These are phyloP conservation scores for Phytophthora idaei DNA, from an alignment of 352 stramenopile genomes.

Conservation along the genomic window DNA sequence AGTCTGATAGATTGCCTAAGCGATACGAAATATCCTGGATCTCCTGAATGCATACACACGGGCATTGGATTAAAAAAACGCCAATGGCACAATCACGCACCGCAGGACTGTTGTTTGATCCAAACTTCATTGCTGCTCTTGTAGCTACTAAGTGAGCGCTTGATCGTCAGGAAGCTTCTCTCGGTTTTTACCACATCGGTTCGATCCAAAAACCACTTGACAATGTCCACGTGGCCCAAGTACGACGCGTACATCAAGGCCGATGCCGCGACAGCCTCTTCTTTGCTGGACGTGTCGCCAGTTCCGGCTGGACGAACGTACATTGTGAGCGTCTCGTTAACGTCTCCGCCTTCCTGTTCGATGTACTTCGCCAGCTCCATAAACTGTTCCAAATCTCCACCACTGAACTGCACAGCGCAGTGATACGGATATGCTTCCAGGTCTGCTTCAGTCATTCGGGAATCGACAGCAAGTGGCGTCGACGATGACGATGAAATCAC, in stretches of 20 bases:
- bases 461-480: neutral
- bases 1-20: too few species aligned
- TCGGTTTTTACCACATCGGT: constrained; percentile 36
- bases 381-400: constrained; percentile 11
- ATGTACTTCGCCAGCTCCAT: constrained; percentile 12
- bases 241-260: constrained; percentile 19
- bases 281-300: neutral
- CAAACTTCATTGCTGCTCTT: constrained; percentile 13
- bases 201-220: constrained; percentile 29
- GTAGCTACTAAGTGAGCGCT: constrained; percentile 5
- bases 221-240: constrained; percentile 16
- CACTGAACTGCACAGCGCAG: constrained; percentile 13
- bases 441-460: constrained; percentile 6
- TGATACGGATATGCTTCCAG: constrained; percentile 15
- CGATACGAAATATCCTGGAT: too few species aligned
- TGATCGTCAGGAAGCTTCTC: constrained; percentile 27
- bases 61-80: too few species aligned
- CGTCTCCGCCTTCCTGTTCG: constrained; percentile 8
- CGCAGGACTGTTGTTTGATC: neutral
- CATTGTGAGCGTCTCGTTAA: constrained; percentile 18
- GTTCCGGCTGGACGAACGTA: constrained; percentile 1
- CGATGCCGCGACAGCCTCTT: constrained; percentile 4
- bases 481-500: neutral
- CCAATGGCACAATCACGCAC: neutral
- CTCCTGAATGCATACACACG: too few species aligned